Percentiles rank a stretch among this genome's conserved stretches.
Conservation (phyloP, 345 rosid genomes). For the Rhodamnia rubescens region DNA sequence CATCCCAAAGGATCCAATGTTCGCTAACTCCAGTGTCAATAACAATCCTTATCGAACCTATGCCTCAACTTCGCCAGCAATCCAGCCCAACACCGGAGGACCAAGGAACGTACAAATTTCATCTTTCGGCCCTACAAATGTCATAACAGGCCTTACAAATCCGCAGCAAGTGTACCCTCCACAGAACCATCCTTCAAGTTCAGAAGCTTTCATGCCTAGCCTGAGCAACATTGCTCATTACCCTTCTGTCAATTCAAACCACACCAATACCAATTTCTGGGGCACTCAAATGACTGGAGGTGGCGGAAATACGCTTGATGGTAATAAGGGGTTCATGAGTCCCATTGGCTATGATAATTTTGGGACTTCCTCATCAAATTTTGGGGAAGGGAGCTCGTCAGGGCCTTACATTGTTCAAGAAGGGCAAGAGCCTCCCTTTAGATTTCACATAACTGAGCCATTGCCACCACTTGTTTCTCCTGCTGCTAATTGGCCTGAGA, state of each 20-base stretch:
- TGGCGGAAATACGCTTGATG: background rate
- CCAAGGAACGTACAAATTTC: background rate
- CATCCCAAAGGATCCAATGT: background rate
- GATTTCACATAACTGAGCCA: background rate
- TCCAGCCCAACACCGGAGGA: background rate
- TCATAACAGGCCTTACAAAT: background rate
- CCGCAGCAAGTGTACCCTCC: background rate
- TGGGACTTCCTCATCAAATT: background rate
- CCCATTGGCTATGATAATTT: background rate
- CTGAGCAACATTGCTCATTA: background rate
- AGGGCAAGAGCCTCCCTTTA: background rate
- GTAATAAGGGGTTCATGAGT: background rate
- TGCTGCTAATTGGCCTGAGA: background rate
- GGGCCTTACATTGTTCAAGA: background rate
- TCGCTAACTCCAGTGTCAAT: background rate
- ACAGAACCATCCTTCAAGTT: background rate
- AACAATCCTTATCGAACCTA: background rate
- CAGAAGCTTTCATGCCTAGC: background rate
- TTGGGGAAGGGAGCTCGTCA: background rate
- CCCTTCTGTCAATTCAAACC: background rate
- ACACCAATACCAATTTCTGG: background rate
- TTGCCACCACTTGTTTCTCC: background rate
- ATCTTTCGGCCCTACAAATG: background rate
- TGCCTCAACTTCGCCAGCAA: background rate
- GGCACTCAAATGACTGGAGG: background rate